Percentiles rank a stretch among this genome's conserved stretches.
phyloP scores from a whole-genome alignment of 169 alveolate genomes.

The Blepharisma undulans region DNA sequence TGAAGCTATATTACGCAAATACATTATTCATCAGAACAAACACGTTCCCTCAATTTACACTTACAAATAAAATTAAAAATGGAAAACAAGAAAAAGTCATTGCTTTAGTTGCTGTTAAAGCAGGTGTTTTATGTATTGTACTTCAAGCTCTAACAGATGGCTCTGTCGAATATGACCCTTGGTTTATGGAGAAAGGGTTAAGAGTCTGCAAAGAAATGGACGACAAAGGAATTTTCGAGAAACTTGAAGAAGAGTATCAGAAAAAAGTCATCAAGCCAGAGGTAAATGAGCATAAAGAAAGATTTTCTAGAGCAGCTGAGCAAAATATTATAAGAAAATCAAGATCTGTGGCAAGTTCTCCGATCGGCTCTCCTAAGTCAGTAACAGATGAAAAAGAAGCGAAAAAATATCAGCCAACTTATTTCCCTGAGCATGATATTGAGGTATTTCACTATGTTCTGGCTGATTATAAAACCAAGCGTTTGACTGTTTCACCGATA shows the following conservation, averaged over 20 bases:
- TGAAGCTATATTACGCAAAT: neutral
- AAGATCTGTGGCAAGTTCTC: neutral
- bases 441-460: slow-evolving; percentile 7
- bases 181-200: neutral
- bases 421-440: neutral
- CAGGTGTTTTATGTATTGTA: neutral
- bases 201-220: neutral
- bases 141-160: slow-evolving; percentile 19
- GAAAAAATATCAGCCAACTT: neutral
- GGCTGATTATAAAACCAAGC: neutral
- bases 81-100: neutral
- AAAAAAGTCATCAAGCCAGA: neutral
- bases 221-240: neutral
- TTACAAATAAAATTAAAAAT: neutral
- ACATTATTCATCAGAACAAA: neutral
- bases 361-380: slow-evolving; percentile 19
- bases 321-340: neutral
- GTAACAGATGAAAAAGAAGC: neutral
- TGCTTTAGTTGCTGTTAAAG: neutral
- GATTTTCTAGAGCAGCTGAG: neutral
- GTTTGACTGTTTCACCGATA: neutral
- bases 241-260: neutral
- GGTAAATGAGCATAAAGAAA: neutral
- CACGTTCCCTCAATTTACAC: neutral
- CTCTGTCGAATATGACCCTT: neutral